Conservation (phyloP, 225 moss, liverwort and hornwort species). For the Sphagnum contortum region DNA sequence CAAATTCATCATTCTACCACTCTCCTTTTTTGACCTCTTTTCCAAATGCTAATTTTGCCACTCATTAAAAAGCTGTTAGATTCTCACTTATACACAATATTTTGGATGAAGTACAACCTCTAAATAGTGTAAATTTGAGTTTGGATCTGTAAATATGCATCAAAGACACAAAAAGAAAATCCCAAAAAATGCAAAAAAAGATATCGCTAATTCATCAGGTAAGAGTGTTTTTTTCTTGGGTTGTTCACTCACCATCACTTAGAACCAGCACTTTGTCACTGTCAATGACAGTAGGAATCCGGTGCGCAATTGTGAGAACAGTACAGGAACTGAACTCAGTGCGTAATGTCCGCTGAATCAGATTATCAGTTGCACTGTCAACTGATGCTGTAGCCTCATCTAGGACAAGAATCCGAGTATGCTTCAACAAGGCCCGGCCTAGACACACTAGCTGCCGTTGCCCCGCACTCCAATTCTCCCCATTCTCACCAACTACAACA, state of each 20-base stretch:
- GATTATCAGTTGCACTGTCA: conserved; percentile 39
- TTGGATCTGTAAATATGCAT: no score
- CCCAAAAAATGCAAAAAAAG: no score
- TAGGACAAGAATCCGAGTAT: conserved; percentile 31
- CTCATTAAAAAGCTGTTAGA: background rate
- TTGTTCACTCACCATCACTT: conserved; percentile 23
- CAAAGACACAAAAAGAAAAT: no score
- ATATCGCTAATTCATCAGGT: no score
- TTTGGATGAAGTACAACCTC: background rate
- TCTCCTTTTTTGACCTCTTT: no score
- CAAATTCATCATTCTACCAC: no score
- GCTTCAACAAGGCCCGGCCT: conserved; percentile 43
- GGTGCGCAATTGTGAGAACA: conserved; percentile 48
- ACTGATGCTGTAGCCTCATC: conserved; percentile 53
- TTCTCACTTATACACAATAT: background rate
- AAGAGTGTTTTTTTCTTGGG: no score
- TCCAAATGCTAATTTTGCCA: no score
- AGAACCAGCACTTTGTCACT: conserved; percentile 52
- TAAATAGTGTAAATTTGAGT: no score
- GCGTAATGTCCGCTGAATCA: conserved; percentile 43
- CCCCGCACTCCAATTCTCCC: conserved; percentile 64
- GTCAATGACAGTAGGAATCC: conserved; percentile 52
- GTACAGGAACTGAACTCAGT: conserved; percentile 41
- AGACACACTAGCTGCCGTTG: conserved; percentile 50
- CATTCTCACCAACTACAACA: conserved; percentile 44